Conservation (phyloP, 192 early-diverging fungal genomes). For the Coemansia sp. region DNA sequence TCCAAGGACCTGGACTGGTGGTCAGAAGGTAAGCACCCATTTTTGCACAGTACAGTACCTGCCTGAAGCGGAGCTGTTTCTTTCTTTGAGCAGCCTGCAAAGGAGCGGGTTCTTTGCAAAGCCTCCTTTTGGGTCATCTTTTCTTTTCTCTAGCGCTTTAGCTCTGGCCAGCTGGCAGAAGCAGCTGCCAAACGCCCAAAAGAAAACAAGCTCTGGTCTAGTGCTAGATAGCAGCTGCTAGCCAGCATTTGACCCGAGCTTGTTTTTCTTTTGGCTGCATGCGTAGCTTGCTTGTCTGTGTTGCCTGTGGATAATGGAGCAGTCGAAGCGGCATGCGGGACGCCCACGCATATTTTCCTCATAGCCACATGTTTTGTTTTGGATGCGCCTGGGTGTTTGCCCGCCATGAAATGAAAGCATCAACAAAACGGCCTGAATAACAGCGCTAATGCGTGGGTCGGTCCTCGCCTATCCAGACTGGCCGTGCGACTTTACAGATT, state of each 20-base stretch:
- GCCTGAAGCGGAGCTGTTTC: constrained; percentile 1
- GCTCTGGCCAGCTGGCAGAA: not conserved
- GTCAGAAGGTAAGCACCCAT: constrained; percentile 51
- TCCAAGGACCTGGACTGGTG: constrained; percentile 57
- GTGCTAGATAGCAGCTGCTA: too few species aligned
- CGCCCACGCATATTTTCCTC: constrained; percentile 2
- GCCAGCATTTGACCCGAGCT: constrained; percentile 2
- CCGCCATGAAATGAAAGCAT: constrained; percentile 6
- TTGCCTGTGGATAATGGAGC: constrained; percentile 4
- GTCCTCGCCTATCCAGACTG: not conserved
- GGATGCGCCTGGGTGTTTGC: not conserved
- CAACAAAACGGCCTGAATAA: constrained; percentile 7
- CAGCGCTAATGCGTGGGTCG: not conserved
- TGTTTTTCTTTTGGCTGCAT: constrained; percentile 14
- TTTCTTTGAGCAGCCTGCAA: not conserved
- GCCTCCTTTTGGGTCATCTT: constrained; percentile 12
- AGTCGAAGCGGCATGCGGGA: not conserved
- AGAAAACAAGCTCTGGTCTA: too few species aligned
- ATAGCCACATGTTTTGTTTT: constrained; percentile 23
- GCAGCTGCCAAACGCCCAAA: too few species aligned
- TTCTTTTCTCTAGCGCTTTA: not conserved
- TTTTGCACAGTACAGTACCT: too few species aligned
- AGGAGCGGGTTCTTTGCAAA: constrained; percentile 8
- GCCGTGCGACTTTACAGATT: constrained; percentile 17
- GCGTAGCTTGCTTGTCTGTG: constrained; percentile 1